phyloP scores from a whole-genome alignment of 805 yeast genomes.

The Lachancea waltii region DNA sequence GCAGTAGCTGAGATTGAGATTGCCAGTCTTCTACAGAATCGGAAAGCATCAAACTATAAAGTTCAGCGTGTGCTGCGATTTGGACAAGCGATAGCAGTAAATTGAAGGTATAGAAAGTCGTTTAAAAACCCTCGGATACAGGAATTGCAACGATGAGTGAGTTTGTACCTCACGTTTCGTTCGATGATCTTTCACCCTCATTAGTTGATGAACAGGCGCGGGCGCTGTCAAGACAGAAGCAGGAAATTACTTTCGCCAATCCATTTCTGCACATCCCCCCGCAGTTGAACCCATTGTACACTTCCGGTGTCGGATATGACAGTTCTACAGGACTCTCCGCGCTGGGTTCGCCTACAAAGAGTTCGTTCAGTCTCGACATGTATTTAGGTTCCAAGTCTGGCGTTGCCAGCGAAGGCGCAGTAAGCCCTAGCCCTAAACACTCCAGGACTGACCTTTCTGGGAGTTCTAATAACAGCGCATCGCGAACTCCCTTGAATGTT shows the following conservation, averaged over 20 bases:
- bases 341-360: constrained; percentile 1
- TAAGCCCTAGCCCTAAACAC: background rate
- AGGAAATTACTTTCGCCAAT: constrained; percentile 20
- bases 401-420: background rate
- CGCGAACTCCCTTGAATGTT: no score
- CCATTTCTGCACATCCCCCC: constrained; percentile 29
- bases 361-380: constrained; percentile 5
- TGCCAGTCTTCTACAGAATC: no score
- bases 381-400: no score
- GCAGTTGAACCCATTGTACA: constrained; percentile 26
- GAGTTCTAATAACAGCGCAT: background rate
- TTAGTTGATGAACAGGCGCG: constrained; percentile 26
- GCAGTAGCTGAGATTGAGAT: no score
- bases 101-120: no score
- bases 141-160: background rate
- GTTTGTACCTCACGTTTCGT: constrained; percentile 28
- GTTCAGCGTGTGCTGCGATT: no score
- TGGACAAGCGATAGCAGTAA: no score
- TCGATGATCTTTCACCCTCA: constrained; percentile 30
- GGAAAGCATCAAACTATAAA: no score
- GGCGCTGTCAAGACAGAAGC: constrained; percentile 14
- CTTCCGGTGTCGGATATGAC: background rate
- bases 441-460: background rate
- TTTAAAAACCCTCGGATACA: background rate
- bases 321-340: background rate